phyloP scores from a whole-genome alignment of 495 filamentous ascomycete genomes.

The Hypoxylon intermedium region DNA sequence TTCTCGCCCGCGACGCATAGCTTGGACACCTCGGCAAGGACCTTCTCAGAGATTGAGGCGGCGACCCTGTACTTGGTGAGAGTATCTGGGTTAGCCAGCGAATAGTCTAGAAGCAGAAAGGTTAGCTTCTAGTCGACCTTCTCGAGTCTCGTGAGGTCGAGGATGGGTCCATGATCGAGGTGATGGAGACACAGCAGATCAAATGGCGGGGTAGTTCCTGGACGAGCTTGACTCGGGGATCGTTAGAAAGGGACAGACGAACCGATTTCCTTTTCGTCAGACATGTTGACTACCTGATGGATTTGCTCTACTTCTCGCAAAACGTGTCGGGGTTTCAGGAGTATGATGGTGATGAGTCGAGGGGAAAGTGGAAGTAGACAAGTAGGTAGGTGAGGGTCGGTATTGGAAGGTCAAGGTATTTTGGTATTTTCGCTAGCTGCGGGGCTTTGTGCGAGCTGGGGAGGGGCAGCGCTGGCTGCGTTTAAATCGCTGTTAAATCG shows the following conservation, averaged over 20 bases:
- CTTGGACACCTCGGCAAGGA: slow-evolving; percentile 83
- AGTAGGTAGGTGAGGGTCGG: not conserved
- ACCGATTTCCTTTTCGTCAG: slow-evolving; percentile 39
- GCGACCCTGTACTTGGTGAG: slow-evolving; percentile 99
- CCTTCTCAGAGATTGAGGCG: slow-evolving; percentile 91
- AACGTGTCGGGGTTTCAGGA: not conserved
- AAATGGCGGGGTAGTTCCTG: slow-evolving; percentile 32
- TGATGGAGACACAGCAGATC: slow-evolving; percentile 1
- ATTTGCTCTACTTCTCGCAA: not conserved
- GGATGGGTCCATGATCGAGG: slow-evolving; percentile 11
- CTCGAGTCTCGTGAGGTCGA: slow-evolving; percentile 23
- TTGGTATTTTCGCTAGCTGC: slow-evolving; percentile 38
- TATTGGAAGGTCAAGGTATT: slow-evolving; percentile 22
- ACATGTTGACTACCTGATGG: slow-evolving; percentile 21
- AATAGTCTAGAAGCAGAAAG: slow-evolving; percentile 70
- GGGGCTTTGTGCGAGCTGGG: slow-evolving; percentile 39
- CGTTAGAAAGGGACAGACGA: slow-evolving; percentile 9
- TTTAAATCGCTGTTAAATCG: slow-evolving; percentile 9
- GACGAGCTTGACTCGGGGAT: slow-evolving; percentile 12
- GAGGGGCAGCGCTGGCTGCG: slow-evolving; percentile 26
- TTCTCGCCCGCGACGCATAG: slow-evolving; percentile 86
- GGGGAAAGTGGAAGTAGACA: slow-evolving; percentile 9
- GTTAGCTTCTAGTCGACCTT: slow-evolving; percentile 23
- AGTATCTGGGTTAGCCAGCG: slow-evolving; percentile 94
- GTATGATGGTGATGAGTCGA: not conserved